phyloP scores from a whole-genome alignment of 148 eudicot species.

The Rhododendron griersonianum region DNA sequence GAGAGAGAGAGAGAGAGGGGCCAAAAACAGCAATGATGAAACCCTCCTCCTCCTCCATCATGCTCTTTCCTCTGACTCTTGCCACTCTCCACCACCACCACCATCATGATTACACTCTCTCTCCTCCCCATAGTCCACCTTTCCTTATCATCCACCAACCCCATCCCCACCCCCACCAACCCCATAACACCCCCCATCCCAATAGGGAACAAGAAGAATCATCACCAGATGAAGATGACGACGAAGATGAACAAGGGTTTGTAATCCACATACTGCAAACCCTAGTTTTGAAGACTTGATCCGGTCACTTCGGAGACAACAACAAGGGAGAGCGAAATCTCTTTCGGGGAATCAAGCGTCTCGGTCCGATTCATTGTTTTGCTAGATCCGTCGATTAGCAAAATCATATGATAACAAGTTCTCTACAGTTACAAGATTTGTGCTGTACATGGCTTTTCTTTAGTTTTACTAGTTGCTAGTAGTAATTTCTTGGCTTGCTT shows the following conservation, averaged over 20 bases:
- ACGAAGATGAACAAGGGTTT: constrained; percentile 1
- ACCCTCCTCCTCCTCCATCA: constrained; percentile 17
- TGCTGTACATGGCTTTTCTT: neutral
- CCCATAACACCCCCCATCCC: neutral
- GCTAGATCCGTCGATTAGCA: constrained; percentile 10
- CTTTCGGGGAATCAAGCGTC: constrained; percentile 21
- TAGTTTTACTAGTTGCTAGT: neutral
- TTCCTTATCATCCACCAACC: constrained; percentile 14
- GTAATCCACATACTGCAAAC: neutral
- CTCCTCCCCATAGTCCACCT: neutral
- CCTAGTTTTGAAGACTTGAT: neutral
- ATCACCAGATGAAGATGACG: neutral
- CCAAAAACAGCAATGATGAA: constrained; percentile 17
- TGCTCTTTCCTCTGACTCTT: neutral
- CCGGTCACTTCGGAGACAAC: neutral
- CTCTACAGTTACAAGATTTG: neutral
- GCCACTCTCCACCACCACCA: neutral
- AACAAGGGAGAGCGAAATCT: neutral
- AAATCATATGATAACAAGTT: neutral
- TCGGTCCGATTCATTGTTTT: constrained; percentile 20
- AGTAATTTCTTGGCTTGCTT: neutral
- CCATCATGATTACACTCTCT: constrained; percentile 16
- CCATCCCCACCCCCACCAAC: neutral
- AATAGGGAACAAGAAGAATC: neutral
- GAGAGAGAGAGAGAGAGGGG: neutral